A percentile compares a stretch with the other conserved stretches of the same genome.
Conservation (phyloP, 345 rosid species). For the Lepidium africanum region DNA sequence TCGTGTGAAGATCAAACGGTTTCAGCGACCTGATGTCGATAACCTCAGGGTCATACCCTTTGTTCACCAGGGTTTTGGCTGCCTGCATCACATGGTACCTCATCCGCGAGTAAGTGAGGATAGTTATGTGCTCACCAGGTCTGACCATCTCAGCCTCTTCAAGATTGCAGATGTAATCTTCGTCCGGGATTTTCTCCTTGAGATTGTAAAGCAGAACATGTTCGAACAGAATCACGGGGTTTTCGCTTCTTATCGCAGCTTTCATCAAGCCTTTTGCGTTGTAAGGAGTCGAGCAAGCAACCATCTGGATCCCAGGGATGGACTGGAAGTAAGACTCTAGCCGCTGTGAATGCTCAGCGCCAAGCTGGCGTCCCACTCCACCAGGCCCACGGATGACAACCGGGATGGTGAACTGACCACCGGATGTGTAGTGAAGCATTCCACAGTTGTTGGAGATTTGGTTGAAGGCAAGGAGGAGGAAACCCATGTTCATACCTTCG, state of each 20-base stretch:
- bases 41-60: constrained; percentile 92
- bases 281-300: constrained; percentile 95
- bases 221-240: constrained; percentile 92
- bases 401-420: constrained; percentile 91
- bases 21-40: constrained; percentile 90
- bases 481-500: constrained; percentile 99
- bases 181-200: constrained; percentile 90
- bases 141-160: constrained; percentile 99
- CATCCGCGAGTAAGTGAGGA: constrained; percentile 88
- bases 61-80: constrained; percentile 82
- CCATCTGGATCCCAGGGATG: constrained; percentile 98
- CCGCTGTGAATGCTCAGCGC: constrained; percentile 96
- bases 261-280: constrained; percentile 99
- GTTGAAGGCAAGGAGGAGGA: constrained; percentile 92
- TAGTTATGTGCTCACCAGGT: constrained; percentile 85
- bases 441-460: constrained; percentile 99
- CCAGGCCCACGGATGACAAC: constrained; percentile 98
- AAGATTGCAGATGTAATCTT: constrained; percentile 76
- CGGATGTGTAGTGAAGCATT: constrained; percentile 98
- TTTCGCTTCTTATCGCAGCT: constrained; percentile 95
- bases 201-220: constrained; percentile 97
- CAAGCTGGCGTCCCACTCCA: constrained; percentile 94
- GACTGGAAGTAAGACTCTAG: constrained; percentile 97
- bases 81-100: constrained; percentile 98
- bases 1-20: constrained; percentile 80